A percentile compares a stretch with the other conserved stretches of the same genome.
Evolutionary conservation across 2,329 filamentous ascomycete genomes (phyloP).

Genomic region (Pyricularia sp.): DNA sequence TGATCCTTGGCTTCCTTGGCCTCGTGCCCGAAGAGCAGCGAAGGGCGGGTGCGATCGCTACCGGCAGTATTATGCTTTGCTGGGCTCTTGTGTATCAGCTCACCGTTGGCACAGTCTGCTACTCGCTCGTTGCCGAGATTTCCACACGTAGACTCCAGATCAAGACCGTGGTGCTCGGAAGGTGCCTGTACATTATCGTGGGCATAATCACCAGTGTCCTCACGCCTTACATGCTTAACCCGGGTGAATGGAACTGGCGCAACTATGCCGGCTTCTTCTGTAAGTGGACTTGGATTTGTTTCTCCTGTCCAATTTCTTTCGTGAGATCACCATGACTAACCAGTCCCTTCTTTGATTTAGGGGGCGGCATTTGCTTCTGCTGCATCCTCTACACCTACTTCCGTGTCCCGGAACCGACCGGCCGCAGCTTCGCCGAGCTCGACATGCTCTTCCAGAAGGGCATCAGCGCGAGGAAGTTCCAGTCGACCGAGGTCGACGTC

Average conservation of each 20-base stretch:
- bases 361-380: constrained; percentile 66
- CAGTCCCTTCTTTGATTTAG: not conserved
- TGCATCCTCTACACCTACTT: constrained; percentile 79
- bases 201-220: constrained; percentile 73
- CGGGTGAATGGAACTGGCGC: constrained; percentile 75
- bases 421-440: constrained; percentile 76
- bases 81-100: constrained; percentile 82
- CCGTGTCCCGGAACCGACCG: constrained; percentile 69
- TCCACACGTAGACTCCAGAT: constrained; percentile 77
- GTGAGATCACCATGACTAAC: not conserved
- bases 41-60: constrained; percentile 58
- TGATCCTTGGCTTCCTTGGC: constrained; percentile 77
- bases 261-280: constrained; percentile 84
- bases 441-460: constrained; percentile 74
- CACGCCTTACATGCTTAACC: constrained; percentile 91
- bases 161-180: constrained; percentile 82
- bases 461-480: constrained; percentile 65
- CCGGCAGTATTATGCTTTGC: constrained; percentile 74
- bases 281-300: constrained; percentile 19
- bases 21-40: constrained; percentile 55
- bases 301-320: not conserved
- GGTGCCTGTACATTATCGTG: constrained; percentile 73
- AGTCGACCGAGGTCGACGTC: constrained; percentile 45
- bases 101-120: constrained; percentile 81
- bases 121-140: constrained; percentile 78